Evolutionary conservation across 352 stramenopile species (phyloP).

Genomic region (Phytophthora rubi): DNA sequence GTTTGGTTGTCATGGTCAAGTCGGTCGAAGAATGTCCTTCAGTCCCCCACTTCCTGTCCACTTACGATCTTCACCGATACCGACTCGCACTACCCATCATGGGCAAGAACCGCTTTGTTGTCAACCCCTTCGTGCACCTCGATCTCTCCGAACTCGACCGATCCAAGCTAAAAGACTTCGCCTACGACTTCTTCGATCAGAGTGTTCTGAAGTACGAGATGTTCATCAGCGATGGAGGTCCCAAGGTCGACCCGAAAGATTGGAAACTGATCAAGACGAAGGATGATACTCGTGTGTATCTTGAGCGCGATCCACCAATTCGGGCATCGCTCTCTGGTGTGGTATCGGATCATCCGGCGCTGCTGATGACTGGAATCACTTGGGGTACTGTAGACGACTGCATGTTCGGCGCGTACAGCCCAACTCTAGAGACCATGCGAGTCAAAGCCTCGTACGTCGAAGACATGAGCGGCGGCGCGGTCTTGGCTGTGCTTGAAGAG

Average conservation of each 20-base stretch:
- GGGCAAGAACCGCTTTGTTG: constrained; percentile 34
- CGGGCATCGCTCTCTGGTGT: constrained; percentile 15
- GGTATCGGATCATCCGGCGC: constrained; percentile 19
- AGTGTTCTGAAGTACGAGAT: constrained; percentile 43
- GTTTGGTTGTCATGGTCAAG: no score
- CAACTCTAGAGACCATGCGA: constrained; percentile 38
- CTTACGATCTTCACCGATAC: background rate
- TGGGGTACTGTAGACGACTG: constrained; percentile 42
- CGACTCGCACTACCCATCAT: constrained; percentile 2
- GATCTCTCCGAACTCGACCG: constrained; percentile 17
- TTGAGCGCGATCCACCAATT: constrained; percentile 25
- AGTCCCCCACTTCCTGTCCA: constrained; percentile 1
- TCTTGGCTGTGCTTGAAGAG: constrained; percentile 47
- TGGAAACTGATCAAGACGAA: constrained; percentile 45
- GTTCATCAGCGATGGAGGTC: constrained; percentile 32
- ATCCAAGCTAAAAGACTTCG: constrained; percentile 26
- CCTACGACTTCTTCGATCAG: constrained; percentile 34
- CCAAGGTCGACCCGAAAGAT: constrained; percentile 38
- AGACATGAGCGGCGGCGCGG: constrained; percentile 39
- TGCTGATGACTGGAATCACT: constrained; percentile 37
- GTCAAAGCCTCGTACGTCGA: constrained; percentile 53
- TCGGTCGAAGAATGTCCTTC: background rate
- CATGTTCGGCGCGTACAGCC: constrained; percentile 40
- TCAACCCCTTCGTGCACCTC: constrained; percentile 31
- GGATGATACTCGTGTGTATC: constrained; percentile 36